Base-by-base conservation (phyloP, 1,284 basidiomycete species). In the Puccinia horiana region DNA sequence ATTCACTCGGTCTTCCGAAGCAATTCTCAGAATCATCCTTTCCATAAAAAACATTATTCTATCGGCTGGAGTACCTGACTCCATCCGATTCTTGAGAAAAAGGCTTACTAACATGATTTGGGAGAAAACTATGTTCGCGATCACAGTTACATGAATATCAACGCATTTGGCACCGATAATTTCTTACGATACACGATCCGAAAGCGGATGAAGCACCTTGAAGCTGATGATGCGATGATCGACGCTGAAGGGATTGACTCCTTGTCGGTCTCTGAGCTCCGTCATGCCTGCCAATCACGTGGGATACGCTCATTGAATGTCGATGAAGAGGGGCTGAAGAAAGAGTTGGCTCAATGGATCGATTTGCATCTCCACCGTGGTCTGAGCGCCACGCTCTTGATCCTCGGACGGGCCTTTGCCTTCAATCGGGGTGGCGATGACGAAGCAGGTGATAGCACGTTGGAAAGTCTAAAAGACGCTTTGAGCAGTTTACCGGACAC, bases 81-180 rank as follows among this genome's bases (percentile, higher is more conserved):
- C 20, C 20, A 23, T 37, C 42, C 70, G 14, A 73, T 47, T 32
- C n/a, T 6, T 26, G n/a, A 67, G 11, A 14, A n/a, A 40, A 67
- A 72, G 14, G 2, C 29, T 69, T 35, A 67, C 63, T 67, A 26
- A 32, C 11, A 58, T 58, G 23, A 58, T 26, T 58, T 5, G 11
- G 20, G 40, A 40, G 9, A 16, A 16, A 47, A 26, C 23, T 61
- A 18, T 63, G 29, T 42, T 42, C 16, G 35, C 23, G 11, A 67
- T 63, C 16, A 61, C 75, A 85, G 85, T 44, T 98, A 97, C 88
- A 98, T 99, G 95, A 95, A 94, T 84, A 91, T 98, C 86, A 95
- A 98, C 88, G 96, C 96, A 2, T 99, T 98, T 86, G 96, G 96
- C 65, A 99, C 97, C 52, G 96, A 99, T 88, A 98, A 98, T 88